Evolutionary conservation across 2,329 filamentous ascomycete genomes (phyloP).

Genomic region (Emmonsiellopsis sp.): DNA sequence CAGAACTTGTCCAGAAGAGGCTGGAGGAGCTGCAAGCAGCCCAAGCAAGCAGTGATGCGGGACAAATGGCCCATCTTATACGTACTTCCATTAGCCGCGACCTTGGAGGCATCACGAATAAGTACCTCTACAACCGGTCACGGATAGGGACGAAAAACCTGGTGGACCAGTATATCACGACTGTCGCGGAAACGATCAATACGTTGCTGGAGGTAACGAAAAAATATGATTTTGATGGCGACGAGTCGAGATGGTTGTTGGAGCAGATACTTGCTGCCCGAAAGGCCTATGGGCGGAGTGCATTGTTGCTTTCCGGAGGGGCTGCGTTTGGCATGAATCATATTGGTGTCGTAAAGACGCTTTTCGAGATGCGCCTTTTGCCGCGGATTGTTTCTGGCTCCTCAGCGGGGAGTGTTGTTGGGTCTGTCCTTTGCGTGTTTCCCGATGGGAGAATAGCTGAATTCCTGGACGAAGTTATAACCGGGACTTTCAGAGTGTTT

Average conservation of each 20-base stretch:
- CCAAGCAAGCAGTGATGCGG: slow-evolving; percentile 60
- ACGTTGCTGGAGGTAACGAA: slow-evolving; percentile 57
- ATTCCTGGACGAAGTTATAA: slow-evolving; percentile 61
- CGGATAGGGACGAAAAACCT: slow-evolving; percentile 78
- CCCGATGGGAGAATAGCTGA: slow-evolving; percentile 69
- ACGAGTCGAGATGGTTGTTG: slow-evolving; percentile 53
- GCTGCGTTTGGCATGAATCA: slow-evolving; percentile 90
- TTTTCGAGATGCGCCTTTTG: slow-evolving; percentile 65
- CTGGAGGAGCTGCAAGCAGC: slow-evolving; percentile 67
- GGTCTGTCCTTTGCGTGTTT: slow-evolving; percentile 66
- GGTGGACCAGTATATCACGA: slow-evolving; percentile 80
- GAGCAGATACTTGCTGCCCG: slow-evolving; percentile 63
- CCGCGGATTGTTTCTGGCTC: slow-evolving; percentile 82
- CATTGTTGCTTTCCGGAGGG: slow-evolving; percentile 72
- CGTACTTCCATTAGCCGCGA: slow-evolving; percentile 73
- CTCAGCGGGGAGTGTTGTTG: slow-evolving; percentile 80
- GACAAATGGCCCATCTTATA: slow-evolving; percentile 69
- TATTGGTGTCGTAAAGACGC: slow-evolving; percentile 73
- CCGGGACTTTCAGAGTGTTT: slow-evolving; percentile 75
- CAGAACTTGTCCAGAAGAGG: slow-evolving; percentile 58
- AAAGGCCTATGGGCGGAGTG: slow-evolving; percentile 77
- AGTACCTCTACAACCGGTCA: slow-evolving; percentile 72
- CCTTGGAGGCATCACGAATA: slow-evolving; percentile 77
- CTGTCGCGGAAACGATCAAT: slow-evolving; percentile 64
- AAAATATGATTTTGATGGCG: slow-evolving; percentile 40